These are phyloP conservation scores for Podaxis carcinomalis DNA, from an alignment of 768 basidiomycete genomes.

Conservation along the genomic window DNA sequence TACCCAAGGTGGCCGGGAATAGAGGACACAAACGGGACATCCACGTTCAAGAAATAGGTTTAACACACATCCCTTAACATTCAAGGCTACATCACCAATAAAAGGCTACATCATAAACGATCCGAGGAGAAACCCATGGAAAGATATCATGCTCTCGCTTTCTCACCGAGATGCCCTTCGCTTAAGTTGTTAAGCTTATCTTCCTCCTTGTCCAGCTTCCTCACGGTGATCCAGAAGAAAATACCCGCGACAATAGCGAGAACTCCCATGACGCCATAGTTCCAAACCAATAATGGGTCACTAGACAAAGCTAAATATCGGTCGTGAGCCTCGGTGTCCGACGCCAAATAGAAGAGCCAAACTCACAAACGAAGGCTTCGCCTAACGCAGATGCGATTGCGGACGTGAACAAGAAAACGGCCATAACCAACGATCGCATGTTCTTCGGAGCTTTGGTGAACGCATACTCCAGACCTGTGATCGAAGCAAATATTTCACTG, in stretches of 20 bases:
- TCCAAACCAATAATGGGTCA: constrained; percentile 75
- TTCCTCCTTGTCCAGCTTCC: constrained; percentile 47
- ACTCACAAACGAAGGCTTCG: constrained; percentile 69
- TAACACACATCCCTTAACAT: too few species aligned
- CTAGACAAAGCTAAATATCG: constrained; percentile 46
- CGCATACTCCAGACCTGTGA: constrained; percentile 82
- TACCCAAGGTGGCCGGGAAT: too few species aligned
- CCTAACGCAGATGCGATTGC: constrained; percentile 52
- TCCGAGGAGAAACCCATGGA: not conserved
- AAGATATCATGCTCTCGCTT: not conserved
- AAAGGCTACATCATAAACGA: not conserved
- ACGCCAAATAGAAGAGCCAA: not conserved
- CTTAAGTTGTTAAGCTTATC: constrained; percentile 60
- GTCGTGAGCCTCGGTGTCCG: not conserved
- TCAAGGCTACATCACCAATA: not conserved
- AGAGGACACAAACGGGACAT: too few species aligned
- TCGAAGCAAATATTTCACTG: constrained; percentile 75
- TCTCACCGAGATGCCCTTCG: not conserved
- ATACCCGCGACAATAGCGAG: constrained; percentile 49
- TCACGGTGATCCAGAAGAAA: constrained; percentile 51
- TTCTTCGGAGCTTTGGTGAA: constrained; percentile 85
- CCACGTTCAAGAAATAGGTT: too few species aligned
- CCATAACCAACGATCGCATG: constrained; percentile 86
- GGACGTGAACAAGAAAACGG: constrained; percentile 54
- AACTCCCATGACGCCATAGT: constrained; percentile 58